Base-by-base conservation (phyloP, 2,329 filamentous ascomycete genomes). In the Huntiella omanensis region DNA sequence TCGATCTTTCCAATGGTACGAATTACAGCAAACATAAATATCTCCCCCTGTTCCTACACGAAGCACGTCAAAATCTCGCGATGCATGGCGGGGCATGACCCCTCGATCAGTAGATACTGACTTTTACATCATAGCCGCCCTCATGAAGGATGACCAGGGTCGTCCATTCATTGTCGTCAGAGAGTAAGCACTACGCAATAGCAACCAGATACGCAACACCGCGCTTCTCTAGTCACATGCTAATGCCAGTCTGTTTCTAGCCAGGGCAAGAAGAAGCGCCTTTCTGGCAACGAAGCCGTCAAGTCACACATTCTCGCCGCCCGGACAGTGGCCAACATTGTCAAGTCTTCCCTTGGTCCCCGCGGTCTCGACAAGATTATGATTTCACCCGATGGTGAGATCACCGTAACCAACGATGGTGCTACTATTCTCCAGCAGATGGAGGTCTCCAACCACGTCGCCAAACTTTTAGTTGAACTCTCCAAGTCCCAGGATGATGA, bases 401-500 rank as follows among this genome's bases (percentile, higher is more conserved):
- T 98, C 62, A 98, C 91, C 52, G 86, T 98, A 52, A 98, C 91
- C 55, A 98, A 98, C 68, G 91, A 98, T 67, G 91, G 91, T 58
- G 92, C 92, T 47, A 98, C 91, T 40, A 98, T 98, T 57, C 71
- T 98, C 55, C 80, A 84, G 57, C 86, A 93, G 73, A 98, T 98
- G 91, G 91, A 98, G 68, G 88, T 98, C 55, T 83, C 84, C 55
- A 96, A 98, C 71, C 88, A 96, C 64, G 86, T 98, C 52, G 91
- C 91, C 52, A 96, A 96, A 68, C 73, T 98, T 44, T 70, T 98
- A 50, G 91, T 98, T 43, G 88, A 95, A 62, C 78, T 98, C 36
- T 96, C 91, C 53, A 95, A 93, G 69, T 96, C 91, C 35, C 91
- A 98, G 63, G 91, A 98, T 58, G 88, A 96, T 56, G 91, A 98